Evolutionary conservation across 192 early-diverging fungal genomes (phyloP).

Genomic region (Kappamyces sp.): DNA sequence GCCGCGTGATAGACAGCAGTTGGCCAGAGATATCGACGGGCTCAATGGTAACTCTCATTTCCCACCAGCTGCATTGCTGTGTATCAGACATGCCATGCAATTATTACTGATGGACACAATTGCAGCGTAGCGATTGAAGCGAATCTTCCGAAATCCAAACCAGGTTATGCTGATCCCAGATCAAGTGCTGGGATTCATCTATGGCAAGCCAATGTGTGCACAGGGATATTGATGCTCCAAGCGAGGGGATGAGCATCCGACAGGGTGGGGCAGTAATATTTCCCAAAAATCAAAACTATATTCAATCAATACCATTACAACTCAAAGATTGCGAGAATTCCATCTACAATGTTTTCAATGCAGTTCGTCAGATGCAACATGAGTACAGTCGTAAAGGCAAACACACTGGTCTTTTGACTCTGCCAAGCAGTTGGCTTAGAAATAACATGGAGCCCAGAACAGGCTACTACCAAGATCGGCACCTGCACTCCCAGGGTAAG

Average conservation of each 20-base stretch:
- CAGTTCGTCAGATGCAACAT: constrained; percentile 36
- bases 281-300: not conserved
- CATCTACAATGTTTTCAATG: constrained; percentile 43
- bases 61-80: too few species aligned
- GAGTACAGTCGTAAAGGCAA: constrained; percentile 30
- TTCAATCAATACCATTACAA: constrained; percentile 4
- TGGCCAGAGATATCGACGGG: too few species aligned
- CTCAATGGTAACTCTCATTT: too few species aligned
- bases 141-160: too few species aligned
- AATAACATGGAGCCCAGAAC: constrained; percentile 33
- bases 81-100: too few species aligned
- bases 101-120: too few species aligned
- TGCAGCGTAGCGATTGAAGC: too few species aligned
- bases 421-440: constrained; percentile 18
- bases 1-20: too few species aligned
- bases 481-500: constrained; percentile 37
- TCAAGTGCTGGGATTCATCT: too few species aligned
- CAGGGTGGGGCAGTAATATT: not conserved
- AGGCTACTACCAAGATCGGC: constrained; percentile 31
- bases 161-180: too few species aligned
- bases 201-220: too few species aligned
- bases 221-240: not conserved
- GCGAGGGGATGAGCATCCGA: not conserved
- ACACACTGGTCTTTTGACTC: constrained; percentile 29
- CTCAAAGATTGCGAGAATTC: constrained; percentile 16